A percentile compares a stretch with the other conserved stretches of the same genome.
Evolutionary conservation across 495 filamentous ascomycete genomes (phyloP).

Genomic region (Penicillium psychrofluorescens): DNA sequence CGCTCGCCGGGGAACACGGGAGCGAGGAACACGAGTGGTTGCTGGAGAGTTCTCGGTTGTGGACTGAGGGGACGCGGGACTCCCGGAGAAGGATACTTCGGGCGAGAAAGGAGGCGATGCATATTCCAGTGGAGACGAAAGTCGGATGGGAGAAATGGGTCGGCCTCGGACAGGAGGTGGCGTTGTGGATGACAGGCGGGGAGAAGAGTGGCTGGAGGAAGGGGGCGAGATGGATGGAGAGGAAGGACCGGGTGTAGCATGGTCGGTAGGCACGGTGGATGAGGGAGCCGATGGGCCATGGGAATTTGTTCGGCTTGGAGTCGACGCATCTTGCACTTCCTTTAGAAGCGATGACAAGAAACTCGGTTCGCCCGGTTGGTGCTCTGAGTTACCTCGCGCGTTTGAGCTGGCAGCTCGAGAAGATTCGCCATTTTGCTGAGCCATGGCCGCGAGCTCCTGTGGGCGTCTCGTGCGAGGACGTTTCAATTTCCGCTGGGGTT

Average conservation of each 20-base stretch:
- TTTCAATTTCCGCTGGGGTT: slow-evolving; percentile 74
- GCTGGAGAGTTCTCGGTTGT: slow-evolving; percentile 3
- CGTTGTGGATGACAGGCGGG: slow-evolving; percentile 61
- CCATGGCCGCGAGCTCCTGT: slow-evolving; percentile 38
- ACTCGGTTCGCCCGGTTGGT: slow-evolving; percentile 41
- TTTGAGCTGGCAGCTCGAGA: slow-evolving; percentile 31
- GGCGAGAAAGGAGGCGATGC: slow-evolving; percentile 54
- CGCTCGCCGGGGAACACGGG: slow-evolving; percentile 29
- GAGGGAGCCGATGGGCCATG: slow-evolving; percentile 36
- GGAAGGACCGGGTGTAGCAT: slow-evolving; percentile 48
- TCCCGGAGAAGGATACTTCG: slow-evolving; percentile 30
- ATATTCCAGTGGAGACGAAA: slow-evolving; percentile 58
- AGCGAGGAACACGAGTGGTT: slow-evolving; percentile 3
- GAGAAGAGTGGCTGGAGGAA: slow-evolving; percentile 59
- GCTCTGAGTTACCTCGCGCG: slow-evolving; percentile 19
- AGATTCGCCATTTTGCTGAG: slow-evolving; percentile 38
- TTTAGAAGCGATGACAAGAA: slow-evolving; percentile 79
- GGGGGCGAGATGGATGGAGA: slow-evolving; percentile 70
- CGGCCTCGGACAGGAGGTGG: slow-evolving; percentile 63
- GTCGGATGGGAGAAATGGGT: slow-evolving; percentile 58
- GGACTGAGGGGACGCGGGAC: slow-evolving; percentile 12
- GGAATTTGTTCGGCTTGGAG: slow-evolving; percentile 45
- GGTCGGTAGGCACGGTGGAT: slow-evolving; percentile 37
- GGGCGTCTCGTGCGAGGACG: slow-evolving; percentile 65
- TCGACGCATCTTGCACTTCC: slow-evolving; percentile 70